Evolutionary conservation across 441 rosid genomes (phyloP), one percentile per base, ranked within the genome.

Genomic region (Populus trichocarpa): DNA sequence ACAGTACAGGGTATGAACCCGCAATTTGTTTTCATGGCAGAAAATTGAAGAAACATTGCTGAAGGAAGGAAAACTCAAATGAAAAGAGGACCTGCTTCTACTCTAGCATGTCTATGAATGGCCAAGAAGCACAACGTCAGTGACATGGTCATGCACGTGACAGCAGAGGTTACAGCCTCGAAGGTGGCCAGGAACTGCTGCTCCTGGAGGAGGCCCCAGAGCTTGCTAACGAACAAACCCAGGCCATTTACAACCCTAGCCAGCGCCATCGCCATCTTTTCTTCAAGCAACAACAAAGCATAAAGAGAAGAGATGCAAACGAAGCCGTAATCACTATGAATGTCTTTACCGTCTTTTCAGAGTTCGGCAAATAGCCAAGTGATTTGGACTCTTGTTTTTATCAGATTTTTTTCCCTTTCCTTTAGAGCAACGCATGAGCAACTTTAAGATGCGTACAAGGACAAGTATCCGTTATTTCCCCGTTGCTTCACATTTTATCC

Each of bases 61-160:
- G 36, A 46, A 46, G 57, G 69, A 46, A 46, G 57, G 69, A 20
- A 33, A 68, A 28, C 50, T 76, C 59, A 69, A 77, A 86, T 40
- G 72, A 74, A 81, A 61, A 83, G 78, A 79, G 85, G 72, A 76
- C 86, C 85, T 32, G 81, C 69, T 22, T 80, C 85, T 22, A 81
- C 67, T 16, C 81, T 67, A 26, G 77, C 40, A 63, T 81, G 85
- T 12, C 57, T 73, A 22, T 84, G 87, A 32, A 83, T 10, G 71
- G 88, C 81, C 36, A 85, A 42, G 77, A 84, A 40, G 75, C 91
- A 87, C 46, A 85, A 72, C 40, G 84, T 79, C 42, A 87, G 75
- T 6, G 87, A 75, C 86, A 66, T 83, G 69, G 84, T 73, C 40
- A 83, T 6, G 26, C 83, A 73, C 46, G 76, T n/a, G 35, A 79